Evolutionary conservation across 306 rosid species (phyloP), one percentile per base, ranked within the genome.

Genomic region (Trifolium pratense): DNA sequence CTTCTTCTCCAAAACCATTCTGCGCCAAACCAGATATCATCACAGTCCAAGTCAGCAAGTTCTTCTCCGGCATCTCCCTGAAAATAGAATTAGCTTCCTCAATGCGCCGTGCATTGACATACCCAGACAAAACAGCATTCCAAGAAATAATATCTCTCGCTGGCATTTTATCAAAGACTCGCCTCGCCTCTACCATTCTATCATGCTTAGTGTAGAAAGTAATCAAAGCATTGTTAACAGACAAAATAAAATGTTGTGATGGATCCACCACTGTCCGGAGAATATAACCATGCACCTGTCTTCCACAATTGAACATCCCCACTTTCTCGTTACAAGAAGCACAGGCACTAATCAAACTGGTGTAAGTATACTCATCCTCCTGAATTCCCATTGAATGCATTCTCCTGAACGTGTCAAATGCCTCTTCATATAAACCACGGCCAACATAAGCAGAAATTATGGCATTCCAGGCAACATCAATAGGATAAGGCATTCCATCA

Each of bases 1-100:
- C 83, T 67, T 85, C 89, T 77, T 85, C 89, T 46, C 85, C 87
- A 59, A 70, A 77, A 40, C 86, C 87, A 77, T 80, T 70, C 53
- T 85, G 84, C 34, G 87, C 86, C 37, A 82, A 82, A 43, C 85
- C 87, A 0, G 89, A 80, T 73, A 85, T 80, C 89, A 82, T 79
- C 46, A 85, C 83, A 4, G 87, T 85, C 89, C 89, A 85, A 7
- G 89, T 74, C 63, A 85, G 58, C 40, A 74, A 23, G 69, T 72
- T 85, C 77, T 71, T 85, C 87, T 70, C 85, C 0, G 81, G 83
- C 83, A 85, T 79, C 72, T 80, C 85, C 20, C 26, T 77, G 64
- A 85, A 85, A 65, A 85, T 61, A 31, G 74, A 70, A 32, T 80
- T 74, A 53, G 89, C 89, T 65, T 80, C 87, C 67, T 76, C 89